A percentile compares a stretch with the other conserved stretches of the same genome.
Evolutionary conservation across 306 rosid species (phyloP).

Genomic region (Sophora flavescens): DNA sequence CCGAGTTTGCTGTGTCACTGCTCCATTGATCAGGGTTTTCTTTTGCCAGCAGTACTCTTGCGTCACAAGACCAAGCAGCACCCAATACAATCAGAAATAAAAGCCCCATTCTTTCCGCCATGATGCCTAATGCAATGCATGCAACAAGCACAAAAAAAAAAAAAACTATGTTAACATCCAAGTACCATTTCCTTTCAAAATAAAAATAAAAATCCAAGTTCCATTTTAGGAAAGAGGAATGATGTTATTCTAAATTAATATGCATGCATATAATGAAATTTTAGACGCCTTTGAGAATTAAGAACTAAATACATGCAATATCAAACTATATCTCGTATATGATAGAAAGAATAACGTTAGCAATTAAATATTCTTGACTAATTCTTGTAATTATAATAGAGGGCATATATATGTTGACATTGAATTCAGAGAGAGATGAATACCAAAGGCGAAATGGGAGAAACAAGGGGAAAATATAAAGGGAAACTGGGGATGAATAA

Average conservation of each 20-base stretch:
- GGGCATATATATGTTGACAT: neutral
- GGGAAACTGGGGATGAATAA: neutral
- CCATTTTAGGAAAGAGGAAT: neutral
- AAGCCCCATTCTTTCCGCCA: constrained; percentile 66
- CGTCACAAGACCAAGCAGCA: constrained; percentile 68
- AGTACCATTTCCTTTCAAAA: neutral
- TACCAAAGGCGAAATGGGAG: neutral
- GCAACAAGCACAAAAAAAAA: constrained; percentile 33
- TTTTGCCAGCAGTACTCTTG: constrained; percentile 42
- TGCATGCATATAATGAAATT: constrained; percentile 9
- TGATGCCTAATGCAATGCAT: constrained; percentile 48
- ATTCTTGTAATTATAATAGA: neutral
- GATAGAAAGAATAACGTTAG: neutral
- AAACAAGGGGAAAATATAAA: neutral
- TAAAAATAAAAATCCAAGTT: neutral
- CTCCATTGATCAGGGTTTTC: constrained; percentile 1
- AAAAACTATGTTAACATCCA: constrained; percentile 22
- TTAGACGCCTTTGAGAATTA: neutral
- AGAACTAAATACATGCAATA: constrained; percentile 3
- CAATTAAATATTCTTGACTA: constrained; percentile 2
- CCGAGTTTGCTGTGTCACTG: neutral
- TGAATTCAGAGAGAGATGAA: neutral
- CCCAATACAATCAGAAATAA: constrained; percentile 61
- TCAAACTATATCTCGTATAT: neutral
- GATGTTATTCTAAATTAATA: neutral